phyloP scores from a whole-genome alignment of 768 basidiomycete species.

The Psilocybe azurescens region DNA sequence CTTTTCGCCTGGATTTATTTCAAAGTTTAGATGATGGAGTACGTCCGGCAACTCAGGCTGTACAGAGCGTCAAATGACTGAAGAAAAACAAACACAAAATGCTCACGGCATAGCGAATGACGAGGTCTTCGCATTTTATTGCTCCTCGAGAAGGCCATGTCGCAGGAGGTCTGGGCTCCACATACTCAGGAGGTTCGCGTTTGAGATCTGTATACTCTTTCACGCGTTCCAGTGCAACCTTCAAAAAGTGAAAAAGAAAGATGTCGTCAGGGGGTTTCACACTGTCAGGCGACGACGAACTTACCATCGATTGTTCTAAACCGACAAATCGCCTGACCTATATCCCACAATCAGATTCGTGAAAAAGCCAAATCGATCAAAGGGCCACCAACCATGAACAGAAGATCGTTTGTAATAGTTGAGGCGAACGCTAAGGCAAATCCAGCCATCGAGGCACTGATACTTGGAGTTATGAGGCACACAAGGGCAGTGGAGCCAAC shows the following conservation, averaged over 20 bases:
- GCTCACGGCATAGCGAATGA: slow-evolving; percentile 79
- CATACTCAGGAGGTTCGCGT: slow-evolving; percentile 81
- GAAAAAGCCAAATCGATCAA: neutral
- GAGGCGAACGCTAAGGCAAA: slow-evolving; percentile 87
- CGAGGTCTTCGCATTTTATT: slow-evolving; percentile 74
- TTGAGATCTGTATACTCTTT: slow-evolving; percentile 88
- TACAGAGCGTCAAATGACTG: neutral
- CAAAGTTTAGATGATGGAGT: slow-evolving; percentile 79
- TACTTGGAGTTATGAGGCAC: slow-evolving; percentile 68
- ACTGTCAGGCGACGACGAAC: neutral
- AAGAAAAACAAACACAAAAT: slow-evolving; percentile 22
- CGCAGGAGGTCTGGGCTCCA: slow-evolving; percentile 82
- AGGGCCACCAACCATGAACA: neutral
- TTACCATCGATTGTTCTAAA: slow-evolving; percentile 91
- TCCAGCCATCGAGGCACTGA: slow-evolving; percentile 83
- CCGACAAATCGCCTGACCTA: slow-evolving; percentile 81
- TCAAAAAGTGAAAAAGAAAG: neutral
- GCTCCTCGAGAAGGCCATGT: slow-evolving; percentile 80
- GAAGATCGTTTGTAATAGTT: slow-evolving; percentile 72
- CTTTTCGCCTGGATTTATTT: slow-evolving; percentile 78
- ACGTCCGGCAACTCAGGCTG: slow-evolving; percentile 90
- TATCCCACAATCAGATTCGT: neutral
- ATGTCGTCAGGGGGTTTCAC: neutral
- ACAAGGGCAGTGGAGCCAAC: slow-evolving; percentile 74
- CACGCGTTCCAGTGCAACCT: slow-evolving; percentile 88